Conservation (phyloP, 306 rosid genomes). For the Quercus suber region DNA sequence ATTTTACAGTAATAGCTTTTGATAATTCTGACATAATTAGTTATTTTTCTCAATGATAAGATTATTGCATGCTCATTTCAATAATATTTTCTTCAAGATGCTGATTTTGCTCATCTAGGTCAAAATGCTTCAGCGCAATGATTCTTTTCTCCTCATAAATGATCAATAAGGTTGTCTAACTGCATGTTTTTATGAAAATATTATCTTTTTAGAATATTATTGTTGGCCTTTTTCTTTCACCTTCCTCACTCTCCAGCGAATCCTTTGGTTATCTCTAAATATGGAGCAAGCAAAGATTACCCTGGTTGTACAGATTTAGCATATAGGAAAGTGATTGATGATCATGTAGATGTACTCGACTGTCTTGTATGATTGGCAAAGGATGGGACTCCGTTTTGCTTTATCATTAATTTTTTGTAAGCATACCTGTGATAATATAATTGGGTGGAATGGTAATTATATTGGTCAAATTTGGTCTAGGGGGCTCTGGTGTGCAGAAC, state of each 20-base stretch:
- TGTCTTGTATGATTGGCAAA: slow-evolving; percentile 84
- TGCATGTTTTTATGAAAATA: slow-evolving; percentile 3
- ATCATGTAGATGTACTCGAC: slow-evolving; percentile 81
- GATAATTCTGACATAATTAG: not conserved
- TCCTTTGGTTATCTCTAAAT: slow-evolving; percentile 72
- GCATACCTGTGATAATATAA: too few relatives aligned
- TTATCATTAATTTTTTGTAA: too few relatives aligned
- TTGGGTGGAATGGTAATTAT: too few relatives aligned
- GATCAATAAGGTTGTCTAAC: slow-evolving; percentile 14
- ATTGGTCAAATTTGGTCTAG: too few relatives aligned
- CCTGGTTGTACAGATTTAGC: slow-evolving; percentile 77
- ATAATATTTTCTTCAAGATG: slow-evolving; percentile 5
- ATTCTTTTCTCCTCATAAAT: slow-evolving; percentile 7
- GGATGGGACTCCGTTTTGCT: slow-evolving; percentile 76
- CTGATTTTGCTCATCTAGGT: slow-evolving; percentile 51
- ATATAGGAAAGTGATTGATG: slow-evolving; percentile 55
- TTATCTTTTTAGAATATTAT: not conserved
- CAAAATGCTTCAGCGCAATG: slow-evolving; percentile 37
- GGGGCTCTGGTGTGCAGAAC: too few relatives aligned
- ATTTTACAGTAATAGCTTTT: not conserved
- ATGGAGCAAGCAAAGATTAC: slow-evolving; percentile 88
- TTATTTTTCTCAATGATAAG: not conserved
- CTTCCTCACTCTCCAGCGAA: slow-evolving; percentile 40
- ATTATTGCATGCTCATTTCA: not conserved
- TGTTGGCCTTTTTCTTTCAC: slow-evolving; percentile 30